These are phyloP conservation scores for Aspergillus quadricinctus DNA, from an alignment of 2,329 filamentous ascomycete species.

Conservation along the genomic window DNA sequence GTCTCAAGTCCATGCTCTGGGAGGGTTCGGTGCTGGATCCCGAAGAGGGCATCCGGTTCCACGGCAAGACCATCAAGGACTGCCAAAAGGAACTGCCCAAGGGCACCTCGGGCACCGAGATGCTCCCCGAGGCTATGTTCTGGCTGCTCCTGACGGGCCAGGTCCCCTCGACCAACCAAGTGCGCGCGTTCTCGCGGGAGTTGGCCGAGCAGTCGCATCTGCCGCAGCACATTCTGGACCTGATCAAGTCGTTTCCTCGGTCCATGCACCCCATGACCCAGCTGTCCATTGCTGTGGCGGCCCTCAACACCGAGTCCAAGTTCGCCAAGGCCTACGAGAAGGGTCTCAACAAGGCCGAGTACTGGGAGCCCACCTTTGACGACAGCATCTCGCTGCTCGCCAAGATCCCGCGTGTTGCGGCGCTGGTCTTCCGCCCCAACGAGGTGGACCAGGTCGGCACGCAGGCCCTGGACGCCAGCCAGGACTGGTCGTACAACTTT, in stretches of 20 bases:
- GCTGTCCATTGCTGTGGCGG: slow-evolving; percentile 88
- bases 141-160: slow-evolving; percentile 94
- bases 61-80: slow-evolving; percentile 96
- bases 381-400: slow-evolving; percentile 90
- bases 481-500: slow-evolving; percentile 99
- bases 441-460: slow-evolving; percentile 67
- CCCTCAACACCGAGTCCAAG: slow-evolving; percentile 89
- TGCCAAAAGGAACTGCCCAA: slow-evolving; percentile 93
- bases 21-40: slow-evolving; percentile 95
- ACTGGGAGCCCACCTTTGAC: slow-evolving; percentile 98
- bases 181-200: slow-evolving; percentile 77
- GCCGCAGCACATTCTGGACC: slow-evolving; percentile 75
- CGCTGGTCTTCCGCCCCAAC: slow-evolving; percentile 95
- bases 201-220: slow-evolving; percentile 81
- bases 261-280: slow-evolving; percentile 98
- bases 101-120: slow-evolving; percentile 83
- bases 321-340: slow-evolving; percentile 92
- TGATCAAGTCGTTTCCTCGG: slow-evolving; percentile 84
- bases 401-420: slow-evolving; percentile 93
- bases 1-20: slow-evolving; percentile 97
- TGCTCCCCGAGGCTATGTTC: slow-evolving; percentile 99
- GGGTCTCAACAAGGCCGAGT: slow-evolving; percentile 89
- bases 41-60: slow-evolving; percentile 96
- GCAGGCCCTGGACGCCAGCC: slow-evolving; percentile 70
- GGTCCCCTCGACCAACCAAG: slow-evolving; percentile 77